Evolutionary conservation across 1,284 basidiomycete species (phyloP).

Genomic region (Ganoderma multipileum): DNA sequence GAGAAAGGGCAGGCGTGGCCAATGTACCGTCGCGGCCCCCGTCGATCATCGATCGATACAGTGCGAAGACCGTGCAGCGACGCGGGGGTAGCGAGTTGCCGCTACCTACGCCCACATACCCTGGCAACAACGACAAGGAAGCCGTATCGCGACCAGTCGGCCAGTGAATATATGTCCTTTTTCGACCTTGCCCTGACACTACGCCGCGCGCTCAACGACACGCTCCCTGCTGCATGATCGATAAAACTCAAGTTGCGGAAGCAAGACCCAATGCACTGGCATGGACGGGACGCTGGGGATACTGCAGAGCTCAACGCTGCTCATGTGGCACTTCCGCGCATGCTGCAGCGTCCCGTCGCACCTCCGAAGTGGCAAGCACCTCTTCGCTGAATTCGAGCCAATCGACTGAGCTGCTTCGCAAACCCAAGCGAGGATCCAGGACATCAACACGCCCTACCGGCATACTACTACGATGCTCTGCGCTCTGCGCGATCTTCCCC

Average conservation of each 20-base stretch:
- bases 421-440: neutral
- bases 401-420: neutral
- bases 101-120: neutral
- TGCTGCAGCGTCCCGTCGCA: neutral
- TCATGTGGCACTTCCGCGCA: constrained; percentile 6
- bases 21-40: neutral
- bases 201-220: neutral
- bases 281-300: neutral
- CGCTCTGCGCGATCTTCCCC: constrained; percentile 13
- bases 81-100: neutral
- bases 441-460: neutral
- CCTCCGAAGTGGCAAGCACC: neutral
- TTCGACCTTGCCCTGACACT: neutral
- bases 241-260: constrained; percentile 1
- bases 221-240: constrained; percentile 1
- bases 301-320: constrained; percentile 6
- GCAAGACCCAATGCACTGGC: constrained; percentile 9
- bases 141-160: neutral
- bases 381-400: neutral
- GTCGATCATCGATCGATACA: constrained; percentile 24
- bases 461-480: neutral
- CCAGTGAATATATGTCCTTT: neutral
- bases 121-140: neutral
- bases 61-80: constrained; percentile 5
- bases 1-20: neutral